Percentiles rank a stretch among this genome's conserved stretches.
phyloP scores from a whole-genome alignment of 176 grass and related monocot genomes.

The Thalia dealbata region DNA sequence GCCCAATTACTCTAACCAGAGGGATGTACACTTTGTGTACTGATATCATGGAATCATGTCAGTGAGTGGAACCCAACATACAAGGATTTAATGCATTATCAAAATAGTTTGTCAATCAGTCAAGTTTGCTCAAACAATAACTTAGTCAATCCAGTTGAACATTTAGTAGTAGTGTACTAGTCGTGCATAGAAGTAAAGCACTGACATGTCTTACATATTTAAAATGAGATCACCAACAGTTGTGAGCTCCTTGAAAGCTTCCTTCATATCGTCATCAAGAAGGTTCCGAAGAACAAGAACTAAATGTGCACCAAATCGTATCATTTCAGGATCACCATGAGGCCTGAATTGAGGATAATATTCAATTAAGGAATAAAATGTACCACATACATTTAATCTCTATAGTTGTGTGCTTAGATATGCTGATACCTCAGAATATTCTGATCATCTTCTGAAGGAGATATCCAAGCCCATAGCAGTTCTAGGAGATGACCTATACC shows the following conservation, averaged over 20 bases:
- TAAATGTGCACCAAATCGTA: constrained; percentile 84
- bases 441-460: constrained; percentile 59
- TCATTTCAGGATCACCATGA: constrained; percentile 62
- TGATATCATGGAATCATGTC: too few relatives aligned
- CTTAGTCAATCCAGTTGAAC: too few relatives aligned
- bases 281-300: constrained; percentile 85
- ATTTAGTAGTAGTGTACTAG: not conserved
- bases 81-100: too few relatives aligned
- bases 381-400: not conserved
- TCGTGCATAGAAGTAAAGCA: not conserved
- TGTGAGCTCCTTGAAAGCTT: constrained; percentile 61
- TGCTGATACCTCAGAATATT: constrained; percentile 39
- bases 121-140: not conserved
- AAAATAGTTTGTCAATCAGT: not conserved
- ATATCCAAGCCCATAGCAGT: constrained; percentile 87
- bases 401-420: not conserved
- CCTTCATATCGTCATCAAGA: constrained; percentile 62
- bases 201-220: constrained; percentile 39
- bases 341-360: constrained; percentile 39
- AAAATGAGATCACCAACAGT: constrained; percentile 82
- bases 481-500: constrained; percentile 74
- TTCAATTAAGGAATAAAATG: constrained; percentile 2
- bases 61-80: too few relatives aligned
- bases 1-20: too few relatives aligned
- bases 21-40: too few relatives aligned